These are phyloP conservation scores for Dissoconium aciculare DNA, from an alignment of 2,329 filamentous ascomycete species.

Conservation along the genomic window DNA sequence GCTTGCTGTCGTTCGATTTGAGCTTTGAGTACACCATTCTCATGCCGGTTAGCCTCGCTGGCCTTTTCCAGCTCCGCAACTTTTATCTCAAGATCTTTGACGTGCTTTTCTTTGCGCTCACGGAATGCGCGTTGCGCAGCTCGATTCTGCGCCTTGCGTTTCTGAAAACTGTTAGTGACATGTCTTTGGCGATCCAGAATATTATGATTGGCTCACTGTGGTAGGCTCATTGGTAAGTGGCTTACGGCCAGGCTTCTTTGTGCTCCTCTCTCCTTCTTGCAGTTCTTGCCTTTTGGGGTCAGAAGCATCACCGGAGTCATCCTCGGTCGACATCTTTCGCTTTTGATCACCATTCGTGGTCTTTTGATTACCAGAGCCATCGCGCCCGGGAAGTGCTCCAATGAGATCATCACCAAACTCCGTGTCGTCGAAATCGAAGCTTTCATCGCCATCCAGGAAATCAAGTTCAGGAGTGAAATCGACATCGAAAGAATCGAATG, in stretches of 20 bases:
- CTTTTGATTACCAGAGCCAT: slow-evolving; percentile 19
- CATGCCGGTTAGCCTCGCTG: slow-evolving; percentile 66
- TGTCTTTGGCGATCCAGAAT: too few species aligned
- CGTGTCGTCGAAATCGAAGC: slow-evolving; percentile 58
- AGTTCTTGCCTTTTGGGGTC: slow-evolving; percentile 67
- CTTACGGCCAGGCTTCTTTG: slow-evolving; percentile 94
- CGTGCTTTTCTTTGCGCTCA: slow-evolving; percentile 83
- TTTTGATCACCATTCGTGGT: slow-evolving; percentile 41
- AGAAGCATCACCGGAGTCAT: slow-evolving; percentile 48
- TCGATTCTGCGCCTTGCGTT: slow-evolving; percentile 89
- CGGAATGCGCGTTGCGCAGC: slow-evolving; percentile 87
- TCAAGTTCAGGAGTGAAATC: slow-evolving; percentile 60
- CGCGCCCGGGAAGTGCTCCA: slow-evolving; percentile 51
- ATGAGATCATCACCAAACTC: slow-evolving; percentile 50
- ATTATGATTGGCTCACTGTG: slow-evolving; percentile 77
- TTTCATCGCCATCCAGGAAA: slow-evolving; percentile 60
- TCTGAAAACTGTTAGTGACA: slow-evolving; percentile 37
- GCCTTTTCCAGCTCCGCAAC: slow-evolving; percentile 57
- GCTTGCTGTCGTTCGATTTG: slow-evolving; percentile 76
- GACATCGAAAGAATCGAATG: slow-evolving; percentile 16
- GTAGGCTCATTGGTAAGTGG: slow-evolving; percentile 90
- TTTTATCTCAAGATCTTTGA: slow-evolving; percentile 67
- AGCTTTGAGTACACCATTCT: slow-evolving; percentile 71
- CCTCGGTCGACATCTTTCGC: slow-evolving; percentile 51
- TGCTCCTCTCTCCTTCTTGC: slow-evolving; percentile 65